Evolutionary conservation across 352 stramenopile species (phyloP).

Genomic region (Pythium coloratum): DNA sequence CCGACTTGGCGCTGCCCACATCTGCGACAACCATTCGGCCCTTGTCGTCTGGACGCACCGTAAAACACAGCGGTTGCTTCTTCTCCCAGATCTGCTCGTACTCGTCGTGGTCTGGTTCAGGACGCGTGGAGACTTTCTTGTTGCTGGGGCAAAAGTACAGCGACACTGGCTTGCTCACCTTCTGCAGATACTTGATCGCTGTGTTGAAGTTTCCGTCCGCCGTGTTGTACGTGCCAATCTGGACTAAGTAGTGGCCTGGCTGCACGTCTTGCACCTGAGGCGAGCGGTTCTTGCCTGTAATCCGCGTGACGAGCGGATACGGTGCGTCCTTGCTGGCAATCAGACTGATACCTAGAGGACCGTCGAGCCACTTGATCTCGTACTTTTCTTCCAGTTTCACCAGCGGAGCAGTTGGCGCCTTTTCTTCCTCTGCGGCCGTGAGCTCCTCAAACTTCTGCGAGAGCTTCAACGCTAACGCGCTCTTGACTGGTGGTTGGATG

Average conservation of each 20-base stretch:
- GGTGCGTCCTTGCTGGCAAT: conserved; percentile 87
- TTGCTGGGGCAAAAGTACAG: conserved; percentile 84
- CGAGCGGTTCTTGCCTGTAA: conserved; percentile 87
- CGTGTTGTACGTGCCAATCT: conserved; percentile 85
- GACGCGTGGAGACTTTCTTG: conserved; percentile 74
- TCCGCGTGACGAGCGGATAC: conserved; percentile 84
- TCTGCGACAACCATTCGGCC: conserved; percentile 81
- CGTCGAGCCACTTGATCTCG: conserved; percentile 87
- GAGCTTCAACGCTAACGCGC: conserved; percentile 66
- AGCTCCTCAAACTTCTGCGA: conserved; percentile 80
- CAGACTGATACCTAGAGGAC: conserved; percentile 82
- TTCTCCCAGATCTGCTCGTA: conserved; percentile 90
- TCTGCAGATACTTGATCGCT: conserved; percentile 88
- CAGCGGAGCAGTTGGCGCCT: conserved; percentile 55
- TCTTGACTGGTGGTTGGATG: conserved; percentile 72
- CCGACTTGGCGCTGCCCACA: conserved; percentile 81
- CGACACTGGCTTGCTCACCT: conserved; percentile 83
- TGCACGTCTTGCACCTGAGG: conserved; percentile 87
- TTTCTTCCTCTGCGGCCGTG: conserved; percentile 65
- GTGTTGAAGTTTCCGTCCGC: conserved; percentile 87
- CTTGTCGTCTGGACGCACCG: conserved; percentile 60
- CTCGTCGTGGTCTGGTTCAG: conserved; percentile 65
- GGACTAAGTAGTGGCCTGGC: conserved; percentile 84
- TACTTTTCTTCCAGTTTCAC: conserved; percentile 86
- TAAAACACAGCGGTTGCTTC: conserved; percentile 85